These are phyloP conservation scores for slime mould (Dictyostelium discoideum) DNA, from an alignment of 78 protist species.

Conservation along the genomic window DNA sequence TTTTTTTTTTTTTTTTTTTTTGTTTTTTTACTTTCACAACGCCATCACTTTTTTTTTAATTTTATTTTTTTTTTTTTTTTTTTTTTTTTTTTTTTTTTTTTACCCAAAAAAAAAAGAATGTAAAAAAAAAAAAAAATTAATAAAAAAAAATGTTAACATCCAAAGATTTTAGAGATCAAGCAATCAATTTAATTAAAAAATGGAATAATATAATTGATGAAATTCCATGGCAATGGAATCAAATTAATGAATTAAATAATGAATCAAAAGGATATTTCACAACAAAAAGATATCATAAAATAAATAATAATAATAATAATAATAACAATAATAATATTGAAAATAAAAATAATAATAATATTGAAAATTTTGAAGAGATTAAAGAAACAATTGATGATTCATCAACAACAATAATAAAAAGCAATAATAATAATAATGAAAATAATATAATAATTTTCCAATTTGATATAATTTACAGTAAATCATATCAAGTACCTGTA, in stretches of 20 bases:
- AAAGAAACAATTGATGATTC: neutral
- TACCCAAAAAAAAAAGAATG: neutral
- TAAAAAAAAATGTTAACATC: neutral
- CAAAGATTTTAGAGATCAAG: neutral
- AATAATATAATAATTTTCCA: neutral
- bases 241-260: neutral
- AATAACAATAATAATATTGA: neutral
- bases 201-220: neutral
- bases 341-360: neutral
- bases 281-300: neutral
- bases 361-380: neutral
- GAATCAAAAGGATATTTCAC: neutral
- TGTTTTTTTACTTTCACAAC: neutral
- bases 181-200: neutral
- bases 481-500: conserved; percentile 56
- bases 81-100: neutral
- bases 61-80: neutral
- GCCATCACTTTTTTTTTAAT: neutral
- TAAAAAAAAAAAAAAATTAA: neutral
- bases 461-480: conserved; percentile 43
- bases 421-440: neutral
- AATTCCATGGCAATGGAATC: neutral
- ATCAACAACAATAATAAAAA: neutral
- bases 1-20: neutral
- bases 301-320: neutral